These are phyloP conservation scores for Wallacemonas collosoma DNA, from an alignment of 208 protist genomes.

Conservation along the genomic window DNA sequence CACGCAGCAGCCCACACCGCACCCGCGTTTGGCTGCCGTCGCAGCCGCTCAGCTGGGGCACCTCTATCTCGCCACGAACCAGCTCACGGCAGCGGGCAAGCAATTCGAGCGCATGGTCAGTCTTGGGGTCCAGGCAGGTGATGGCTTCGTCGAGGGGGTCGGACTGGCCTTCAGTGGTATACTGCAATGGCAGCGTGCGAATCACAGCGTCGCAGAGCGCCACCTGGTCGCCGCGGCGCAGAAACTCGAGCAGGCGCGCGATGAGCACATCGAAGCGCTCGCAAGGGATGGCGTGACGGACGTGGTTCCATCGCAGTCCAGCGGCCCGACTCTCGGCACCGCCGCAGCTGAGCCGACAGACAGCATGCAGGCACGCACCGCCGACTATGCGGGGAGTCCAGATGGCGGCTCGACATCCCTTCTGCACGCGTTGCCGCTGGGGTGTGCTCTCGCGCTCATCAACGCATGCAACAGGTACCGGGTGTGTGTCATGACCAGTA, in stretches of 20 bases:
- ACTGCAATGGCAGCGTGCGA: conserved; percentile 78
- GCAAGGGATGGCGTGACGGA: neutral
- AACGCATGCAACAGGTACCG: conserved; percentile 62
- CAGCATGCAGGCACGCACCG: neutral
- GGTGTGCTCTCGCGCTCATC: conserved; percentile 52
- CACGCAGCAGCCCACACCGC: conserved; percentile 55
- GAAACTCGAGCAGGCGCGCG: conserved; percentile 49
- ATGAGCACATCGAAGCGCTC: neutral
- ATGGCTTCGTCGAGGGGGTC: conserved; percentile 62
- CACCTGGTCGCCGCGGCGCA: conserved; percentile 52
- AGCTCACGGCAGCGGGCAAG: conserved; percentile 63
- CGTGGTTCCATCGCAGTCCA: neutral
- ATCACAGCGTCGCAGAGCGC: conserved; percentile 73
- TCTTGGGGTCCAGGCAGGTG: conserved; percentile 29
- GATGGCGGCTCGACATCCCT: conserved; percentile 8
- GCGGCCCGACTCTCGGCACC: neutral
- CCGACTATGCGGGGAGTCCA: neutral
- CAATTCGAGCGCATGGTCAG: conserved; percentile 63
- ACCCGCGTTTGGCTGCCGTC: conserved; percentile 62
- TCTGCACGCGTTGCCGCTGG: conserved; percentile 38
- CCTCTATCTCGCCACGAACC: conserved; percentile 83
- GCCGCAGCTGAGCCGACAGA: too few relatives aligned
- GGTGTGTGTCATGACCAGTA: conserved; percentile 66
- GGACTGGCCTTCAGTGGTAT: conserved; percentile 71
- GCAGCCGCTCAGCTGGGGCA: conserved; percentile 77